Conservation (phyloP, 2,329 filamentous ascomycete genomes). For the Cladophialophora carrionii region DNA sequence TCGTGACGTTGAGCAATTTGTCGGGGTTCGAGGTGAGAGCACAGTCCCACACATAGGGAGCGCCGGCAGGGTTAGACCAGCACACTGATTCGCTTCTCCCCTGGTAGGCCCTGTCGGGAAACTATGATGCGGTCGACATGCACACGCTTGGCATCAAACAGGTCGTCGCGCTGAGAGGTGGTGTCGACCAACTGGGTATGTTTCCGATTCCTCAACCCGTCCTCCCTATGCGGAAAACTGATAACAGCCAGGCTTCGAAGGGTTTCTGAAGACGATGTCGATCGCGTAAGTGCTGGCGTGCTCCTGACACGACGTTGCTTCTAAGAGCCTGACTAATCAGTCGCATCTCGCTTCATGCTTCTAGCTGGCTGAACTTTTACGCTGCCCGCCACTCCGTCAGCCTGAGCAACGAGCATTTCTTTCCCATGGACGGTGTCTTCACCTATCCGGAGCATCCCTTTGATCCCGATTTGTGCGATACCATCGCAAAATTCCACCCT, state of each 20-base stretch:
- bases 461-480: conserved; percentile 23
- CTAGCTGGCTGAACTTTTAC: conserved; percentile 29
- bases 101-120: conserved; percentile 22
- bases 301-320: conserved; percentile 13
- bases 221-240: background rate
- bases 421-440: conserved; percentile 22
- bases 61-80: background rate
- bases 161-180: conserved; percentile 22
- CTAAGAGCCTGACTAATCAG: conserved; percentile 22
- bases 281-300: conserved; percentile 22
- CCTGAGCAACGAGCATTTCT: conserved; percentile 9
- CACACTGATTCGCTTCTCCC: background rate
- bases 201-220: background rate
- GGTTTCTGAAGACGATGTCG: conserved; percentile 22
- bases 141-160: conserved; percentile 27
- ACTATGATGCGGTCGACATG: conserved; percentile 28
- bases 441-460: conserved; percentile 29
- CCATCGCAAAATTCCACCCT: conserved; percentile 17
- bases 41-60: background rate
- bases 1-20: conserved; percentile 24
- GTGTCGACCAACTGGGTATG: conserved; percentile 20
- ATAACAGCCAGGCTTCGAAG: conserved; percentile 24
- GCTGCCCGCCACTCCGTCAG: conserved; percentile 19
- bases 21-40: conserved; percentile 24
- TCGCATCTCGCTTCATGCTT: background rate